Conservation (phyloP, 805 yeast species). For the Metschnikowia reukaufii region DNA sequence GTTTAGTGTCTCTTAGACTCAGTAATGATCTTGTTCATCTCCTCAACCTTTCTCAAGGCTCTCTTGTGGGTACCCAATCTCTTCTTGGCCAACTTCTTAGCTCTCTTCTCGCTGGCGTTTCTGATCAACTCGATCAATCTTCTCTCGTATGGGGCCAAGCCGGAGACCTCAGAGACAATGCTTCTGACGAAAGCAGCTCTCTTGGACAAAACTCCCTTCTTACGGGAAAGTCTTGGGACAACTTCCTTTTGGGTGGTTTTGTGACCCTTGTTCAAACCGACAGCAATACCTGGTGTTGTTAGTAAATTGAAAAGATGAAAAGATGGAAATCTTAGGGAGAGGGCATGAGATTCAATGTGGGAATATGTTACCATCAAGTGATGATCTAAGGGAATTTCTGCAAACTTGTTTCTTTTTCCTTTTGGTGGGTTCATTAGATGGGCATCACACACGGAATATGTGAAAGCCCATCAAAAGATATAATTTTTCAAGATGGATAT, state of each 20-base stretch:
- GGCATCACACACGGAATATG: too few relatives aligned
- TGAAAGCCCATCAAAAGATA: too few relatives aligned
- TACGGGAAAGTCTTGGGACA: slow-evolving; percentile 77
- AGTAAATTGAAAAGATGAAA: slow-evolving; percentile 17
- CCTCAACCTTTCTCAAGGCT: slow-evolving; percentile 99
- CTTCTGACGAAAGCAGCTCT: slow-evolving; percentile 95
- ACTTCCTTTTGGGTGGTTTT: slow-evolving; percentile 80
- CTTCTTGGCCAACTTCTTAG: slow-evolving; percentile 99
- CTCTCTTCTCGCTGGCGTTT: slow-evolving; percentile 99
- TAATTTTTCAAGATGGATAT: too few relatives aligned
- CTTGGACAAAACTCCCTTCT: slow-evolving; percentile 95
- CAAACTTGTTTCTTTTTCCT: too few relatives aligned
- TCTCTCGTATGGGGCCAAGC: slow-evolving; percentile 99
- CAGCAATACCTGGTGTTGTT: slow-evolving; percentile 75
- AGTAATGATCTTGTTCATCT: slow-evolving; percentile 93
- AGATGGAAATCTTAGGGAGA: too few relatives aligned
- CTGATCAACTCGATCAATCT: slow-evolving; percentile 99
- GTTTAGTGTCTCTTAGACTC: slow-evolving; percentile 91
- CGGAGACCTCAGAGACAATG: slow-evolving; percentile 94
- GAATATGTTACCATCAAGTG: too few relatives aligned
- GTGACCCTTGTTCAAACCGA: slow-evolving; percentile 99
- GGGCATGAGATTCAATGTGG: too few relatives aligned
- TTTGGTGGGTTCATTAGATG: too few relatives aligned
- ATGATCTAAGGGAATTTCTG: too few relatives aligned
- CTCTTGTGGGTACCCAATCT: slow-evolving; percentile 99